phyloP scores from a whole-genome alignment of 306 rosid genomes.

The Gastrolobium bilobum region DNA sequence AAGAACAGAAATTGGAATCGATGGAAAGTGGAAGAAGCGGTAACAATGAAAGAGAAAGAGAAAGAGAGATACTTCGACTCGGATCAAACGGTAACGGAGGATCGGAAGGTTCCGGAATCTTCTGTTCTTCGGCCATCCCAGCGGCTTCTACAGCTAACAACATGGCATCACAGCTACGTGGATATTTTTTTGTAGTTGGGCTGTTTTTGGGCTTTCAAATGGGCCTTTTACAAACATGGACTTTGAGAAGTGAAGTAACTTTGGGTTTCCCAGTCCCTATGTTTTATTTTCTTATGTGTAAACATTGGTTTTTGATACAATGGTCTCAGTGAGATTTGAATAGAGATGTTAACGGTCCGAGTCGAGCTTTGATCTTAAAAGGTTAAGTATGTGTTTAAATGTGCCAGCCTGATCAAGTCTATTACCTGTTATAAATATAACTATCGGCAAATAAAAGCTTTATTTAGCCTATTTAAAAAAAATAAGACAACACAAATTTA shows the following conservation, averaged over 20 bases:
- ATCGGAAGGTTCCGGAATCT: conserved; percentile 32
- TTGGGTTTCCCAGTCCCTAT: neutral
- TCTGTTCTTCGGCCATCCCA: conserved; percentile 47
- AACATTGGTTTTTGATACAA: too few species aligned
- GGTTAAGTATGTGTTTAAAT: too few species aligned
- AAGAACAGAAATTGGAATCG: neutral
- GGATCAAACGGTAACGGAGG: conserved; percentile 49
- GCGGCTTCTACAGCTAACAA: neutral
- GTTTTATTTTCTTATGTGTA: neutral
- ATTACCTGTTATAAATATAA: too few species aligned
- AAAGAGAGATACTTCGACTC: conserved; percentile 41
- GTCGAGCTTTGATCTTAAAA: too few species aligned
- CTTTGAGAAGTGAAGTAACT: neutral
- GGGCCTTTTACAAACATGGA: conserved; percentile 26
- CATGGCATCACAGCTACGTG: neutral
- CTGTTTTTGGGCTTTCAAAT: conserved; percentile 9
- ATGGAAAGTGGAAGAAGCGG: neutral
- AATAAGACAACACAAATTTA: too few species aligned
- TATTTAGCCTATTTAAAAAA: too few species aligned
- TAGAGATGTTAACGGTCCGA: too few species aligned
- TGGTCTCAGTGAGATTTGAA: too few species aligned
- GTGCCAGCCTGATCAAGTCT: too few species aligned
- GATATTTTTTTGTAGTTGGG: neutral
- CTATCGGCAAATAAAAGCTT: too few species aligned
- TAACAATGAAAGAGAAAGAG: neutral